phyloP scores from a whole-genome alignment of 2,329 filamentous ascomycete species.

The Myriosclerotinia curreyana region DNA sequence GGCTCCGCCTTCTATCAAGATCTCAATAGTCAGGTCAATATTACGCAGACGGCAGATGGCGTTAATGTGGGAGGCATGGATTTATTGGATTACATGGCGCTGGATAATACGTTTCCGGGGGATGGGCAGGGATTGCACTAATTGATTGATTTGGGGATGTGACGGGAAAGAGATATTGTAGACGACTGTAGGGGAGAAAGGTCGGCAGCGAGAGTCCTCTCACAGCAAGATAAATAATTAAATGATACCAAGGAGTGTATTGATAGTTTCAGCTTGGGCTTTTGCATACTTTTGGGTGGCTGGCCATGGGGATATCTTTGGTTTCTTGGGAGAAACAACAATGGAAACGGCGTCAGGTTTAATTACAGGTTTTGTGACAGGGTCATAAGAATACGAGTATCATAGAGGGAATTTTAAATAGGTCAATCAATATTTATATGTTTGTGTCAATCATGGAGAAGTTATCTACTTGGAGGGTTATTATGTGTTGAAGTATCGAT shows the following conservation, averaged over 20 bases:
- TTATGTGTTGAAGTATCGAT: background rate
- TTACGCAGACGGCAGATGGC: slow-evolving; percentile 65
- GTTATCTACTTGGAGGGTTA: background rate
- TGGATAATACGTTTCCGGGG: slow-evolving; percentile 44
- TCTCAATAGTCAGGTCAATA: slow-evolving; percentile 55
- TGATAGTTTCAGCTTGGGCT: background rate
- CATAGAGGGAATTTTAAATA: background rate
- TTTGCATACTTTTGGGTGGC: background rate
- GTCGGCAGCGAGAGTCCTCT: background rate
- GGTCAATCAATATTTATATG: background rate
- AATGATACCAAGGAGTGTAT: slow-evolving; percentile 10
- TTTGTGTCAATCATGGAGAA: background rate
- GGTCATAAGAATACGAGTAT: background rate
- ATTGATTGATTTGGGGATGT: background rate
- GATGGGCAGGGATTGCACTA: slow-evolving; percentile 18
- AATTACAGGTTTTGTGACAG: background rate
- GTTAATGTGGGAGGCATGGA: slow-evolving; percentile 66
- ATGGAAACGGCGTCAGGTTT: background rate
- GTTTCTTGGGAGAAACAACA: background rate
- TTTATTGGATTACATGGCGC: slow-evolving; percentile 65
- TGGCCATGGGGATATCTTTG: background rate
- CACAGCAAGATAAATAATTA: background rate
- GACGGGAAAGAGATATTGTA: background rate
- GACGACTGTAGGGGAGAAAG: background rate
- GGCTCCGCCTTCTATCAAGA: slow-evolving; percentile 65